Base-by-base conservation (phyloP, 2,329 filamentous ascomycete genomes). In the Didymella exigua region DNA sequence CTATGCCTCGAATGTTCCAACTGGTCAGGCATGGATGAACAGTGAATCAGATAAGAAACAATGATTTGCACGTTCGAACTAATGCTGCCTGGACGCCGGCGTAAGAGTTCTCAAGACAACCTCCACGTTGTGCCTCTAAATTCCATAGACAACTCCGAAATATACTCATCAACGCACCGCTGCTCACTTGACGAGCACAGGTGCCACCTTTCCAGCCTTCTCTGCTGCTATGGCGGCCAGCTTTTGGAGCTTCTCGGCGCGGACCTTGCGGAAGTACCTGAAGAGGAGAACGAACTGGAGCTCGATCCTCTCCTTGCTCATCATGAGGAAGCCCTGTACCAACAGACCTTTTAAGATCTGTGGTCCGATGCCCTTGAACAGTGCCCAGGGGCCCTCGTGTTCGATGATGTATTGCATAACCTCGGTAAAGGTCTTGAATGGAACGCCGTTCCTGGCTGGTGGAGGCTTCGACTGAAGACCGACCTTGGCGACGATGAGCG, bases 231-330 rank as follows among this genome's bases (percentile, higher is more conserved):
- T 67, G 45, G 86, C 81, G 11, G 87, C 86, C 14, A 86, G 80
- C 71, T 87, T 89, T 61, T 85, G 82, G 37, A 96, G 78, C 72
- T 89, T 88, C 62, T 89, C 82, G 38, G 86, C 83, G 66, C 85
- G 86, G 53, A 96, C 67, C 63, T 86, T 85, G 63, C 87, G 85
- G 48, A 97, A 71, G 67, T 95, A 96, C 66, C 91, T 86, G 76
- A 97, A 87, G 45, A 99, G 83, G 24, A 96, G 79, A 59, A 98
- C 81, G 73, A 97, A 98, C 38, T 92, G 74, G 14, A 98, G 79
- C 75, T 98, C 95, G 76, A 98, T 90, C 64, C 92, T 85, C 78
- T 99, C 95, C 79, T 99, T 99, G 42, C 92, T 95, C 92, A 97
- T 99, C 95, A 99, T 99, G 33, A 99, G 81, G 51, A 99, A 86